Evolutionary conservation across 1,284 basidiomycete species (phyloP).

Genomic region (Singerocomus inundabilis): DNA sequence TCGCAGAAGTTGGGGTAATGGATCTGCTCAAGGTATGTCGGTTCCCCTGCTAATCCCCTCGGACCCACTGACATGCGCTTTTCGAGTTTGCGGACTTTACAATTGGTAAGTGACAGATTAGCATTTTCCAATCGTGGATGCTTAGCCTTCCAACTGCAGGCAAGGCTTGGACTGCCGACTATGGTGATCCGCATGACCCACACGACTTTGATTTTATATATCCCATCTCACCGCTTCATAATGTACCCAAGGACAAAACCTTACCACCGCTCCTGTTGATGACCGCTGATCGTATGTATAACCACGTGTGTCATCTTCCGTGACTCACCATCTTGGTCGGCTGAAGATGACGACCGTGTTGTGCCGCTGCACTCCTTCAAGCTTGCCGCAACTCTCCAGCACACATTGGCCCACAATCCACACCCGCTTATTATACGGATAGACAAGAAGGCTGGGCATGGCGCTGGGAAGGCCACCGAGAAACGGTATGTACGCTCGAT

Average conservation of each 20-base stretch:
- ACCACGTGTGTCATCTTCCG: background rate
- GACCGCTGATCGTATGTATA: slow-evolving; percentile 72
- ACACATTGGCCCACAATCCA: slow-evolving; percentile 58
- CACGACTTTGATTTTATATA: slow-evolving; percentile 82
- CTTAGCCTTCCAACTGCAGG: slow-evolving; percentile 39
- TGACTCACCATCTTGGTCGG: slow-evolving; percentile 3
- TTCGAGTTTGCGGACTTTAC: slow-evolving; percentile 73
- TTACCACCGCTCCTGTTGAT: slow-evolving; percentile 69
- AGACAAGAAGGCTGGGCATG: slow-evolving; percentile 79
- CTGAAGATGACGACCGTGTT: slow-evolving; percentile 77
- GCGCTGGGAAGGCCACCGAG: slow-evolving; percentile 76
- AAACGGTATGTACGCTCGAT: slow-evolving; percentile 47
- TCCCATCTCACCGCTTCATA: slow-evolving; percentile 77
- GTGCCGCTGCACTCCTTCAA: slow-evolving; percentile 84
- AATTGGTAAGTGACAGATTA: slow-evolving; percentile 47
- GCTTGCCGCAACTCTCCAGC: slow-evolving; percentile 69
- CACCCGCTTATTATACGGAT: slow-evolving; percentile 73
- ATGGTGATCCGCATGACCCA: slow-evolving; percentile 73
- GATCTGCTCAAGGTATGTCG: slow-evolving; percentile 71
- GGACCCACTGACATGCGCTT: slow-evolving; percentile 6
- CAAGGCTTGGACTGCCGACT: slow-evolving; percentile 78
- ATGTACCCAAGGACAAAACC: slow-evolving; percentile 56
- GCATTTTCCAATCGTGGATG: background rate
- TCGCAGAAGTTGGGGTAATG: slow-evolving; percentile 79
- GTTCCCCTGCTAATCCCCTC: background rate